Evolutionary conservation across 108 stramenopile genomes (phyloP).

Genomic region (Chaetoceros tenuissimus): DNA sequence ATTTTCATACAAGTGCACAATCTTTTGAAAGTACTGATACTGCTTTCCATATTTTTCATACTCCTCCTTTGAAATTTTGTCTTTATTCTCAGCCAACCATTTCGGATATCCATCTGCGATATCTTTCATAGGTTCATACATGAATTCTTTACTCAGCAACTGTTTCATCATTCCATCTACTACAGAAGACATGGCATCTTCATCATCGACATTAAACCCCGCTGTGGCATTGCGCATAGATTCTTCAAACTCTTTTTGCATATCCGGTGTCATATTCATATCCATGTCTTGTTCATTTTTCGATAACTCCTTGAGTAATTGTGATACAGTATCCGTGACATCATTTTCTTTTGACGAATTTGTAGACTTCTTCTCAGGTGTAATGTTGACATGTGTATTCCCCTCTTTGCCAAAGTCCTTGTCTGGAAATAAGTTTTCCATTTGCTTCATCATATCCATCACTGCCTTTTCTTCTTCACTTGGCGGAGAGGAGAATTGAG

Average conservation of each 20-base stretch:
- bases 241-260: neutral
- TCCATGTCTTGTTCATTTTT: neutral
- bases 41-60: constrained; percentile 68
- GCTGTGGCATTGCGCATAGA: neutral
- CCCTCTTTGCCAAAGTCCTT: neutral
- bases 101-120: constrained; percentile 82
- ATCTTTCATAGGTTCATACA: constrained; percentile 95
- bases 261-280: neutral
- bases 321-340: neutral
- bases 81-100: constrained; percentile 80
- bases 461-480: neutral
- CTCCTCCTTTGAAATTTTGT: constrained; percentile 34
- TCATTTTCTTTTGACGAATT: neutral
- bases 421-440: neutral
- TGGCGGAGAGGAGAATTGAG: no score
- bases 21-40: constrained; percentile 84
- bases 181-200: neutral
- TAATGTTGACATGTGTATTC: neutral
- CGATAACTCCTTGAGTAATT: neutral
- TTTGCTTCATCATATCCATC: neutral
- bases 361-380: neutral
- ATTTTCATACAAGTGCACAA: constrained; percentile 86
- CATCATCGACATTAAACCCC: no score
- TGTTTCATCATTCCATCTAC: constrained; percentile 92
- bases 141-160: constrained; percentile 79